Conservation (phyloP, 2,329 filamentous ascomycete genomes). For the Phoma sp. region DNA sequence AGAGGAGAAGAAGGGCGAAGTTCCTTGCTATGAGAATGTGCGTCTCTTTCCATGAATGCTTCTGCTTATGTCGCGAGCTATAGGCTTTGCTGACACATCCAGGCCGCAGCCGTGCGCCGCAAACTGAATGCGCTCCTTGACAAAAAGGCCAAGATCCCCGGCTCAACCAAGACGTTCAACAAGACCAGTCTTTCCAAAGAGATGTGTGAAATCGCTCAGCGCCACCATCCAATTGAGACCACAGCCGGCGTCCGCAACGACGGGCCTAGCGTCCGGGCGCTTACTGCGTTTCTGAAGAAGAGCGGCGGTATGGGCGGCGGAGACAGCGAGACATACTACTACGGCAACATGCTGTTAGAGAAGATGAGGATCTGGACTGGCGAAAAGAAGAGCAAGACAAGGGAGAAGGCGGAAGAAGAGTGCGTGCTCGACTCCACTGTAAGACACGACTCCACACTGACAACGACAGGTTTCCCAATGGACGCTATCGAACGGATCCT, state of each 20-base stretch:
- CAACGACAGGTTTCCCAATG: background rate
- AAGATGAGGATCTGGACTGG: conserved; percentile 28
- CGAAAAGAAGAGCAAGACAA: conserved; percentile 26
- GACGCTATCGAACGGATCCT: background rate
- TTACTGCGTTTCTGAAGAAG: conserved; percentile 23
- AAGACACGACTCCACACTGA: background rate
- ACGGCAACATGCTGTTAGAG: conserved; percentile 27
- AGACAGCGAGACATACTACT: conserved; percentile 26
- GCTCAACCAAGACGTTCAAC: conserved; percentile 21
- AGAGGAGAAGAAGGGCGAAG: conserved; percentile 22
- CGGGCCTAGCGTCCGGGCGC: conserved; percentile 12
- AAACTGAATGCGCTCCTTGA: conserved; percentile 25
- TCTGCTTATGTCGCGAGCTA: too few species aligned
- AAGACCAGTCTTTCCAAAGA: conserved; percentile 20
- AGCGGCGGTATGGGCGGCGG: conserved; percentile 24
- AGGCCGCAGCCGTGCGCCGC: conserved; percentile 22
- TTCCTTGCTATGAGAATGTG: conserved; percentile 26
- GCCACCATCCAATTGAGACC: conserved; percentile 15
- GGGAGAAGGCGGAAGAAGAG: conserved; percentile 25
- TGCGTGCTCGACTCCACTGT: conserved; percentile 2
- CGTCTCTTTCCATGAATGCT: background rate
- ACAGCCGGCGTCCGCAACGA: background rate
- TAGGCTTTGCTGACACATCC: background rate
- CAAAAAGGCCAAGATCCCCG: conserved; percentile 20
- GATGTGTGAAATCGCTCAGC: conserved; percentile 13